Evolutionary conservation across 306 rosid species (phyloP), one percentile per base, ranked within the genome.

Genomic region (Quercus dentata): DNA sequence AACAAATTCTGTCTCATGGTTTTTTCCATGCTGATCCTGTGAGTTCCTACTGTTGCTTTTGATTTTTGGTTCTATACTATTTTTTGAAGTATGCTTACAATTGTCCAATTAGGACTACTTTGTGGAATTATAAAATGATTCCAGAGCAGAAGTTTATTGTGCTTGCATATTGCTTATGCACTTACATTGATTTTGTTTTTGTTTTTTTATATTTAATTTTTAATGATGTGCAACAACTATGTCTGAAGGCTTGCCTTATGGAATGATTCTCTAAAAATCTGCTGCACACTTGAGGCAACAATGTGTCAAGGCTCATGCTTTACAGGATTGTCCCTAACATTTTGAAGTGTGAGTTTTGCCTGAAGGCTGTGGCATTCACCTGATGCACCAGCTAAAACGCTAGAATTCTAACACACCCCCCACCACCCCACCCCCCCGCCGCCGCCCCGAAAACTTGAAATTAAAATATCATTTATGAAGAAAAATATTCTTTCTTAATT

Each of bases 1-100:
- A 96, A 80, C 99, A 96, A 83, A 96, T 96, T 85, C 87, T 96
- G 33, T 93, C 99, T 10, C 99, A 96, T 84, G 99, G 99, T 69
- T 96, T 96, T 84, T 96, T 96, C 91, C 99, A 96, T 78, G 99
- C 99, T 73, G 99, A 96, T 76, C 99, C 99, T 57, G 99, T 96
- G 76, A 79, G 99, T 85, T 78, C 61, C 75, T 71, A 6, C 31
- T 74, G 33, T 79, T 81, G 54, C 23, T 74, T 71, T 77, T 79
- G 79, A 63, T 71, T 56, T 27, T 54, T 56, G 12, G 28, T 79
- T 74, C 75, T 78, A 62, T 49, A 71, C 68, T 11, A 25, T 15
- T 13, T 11, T 30, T 61, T 61, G 12, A 15, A 25, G 20, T 18
- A 33, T 71, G 15, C 73, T 75, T 54, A 23, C 18, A 17, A 75